Evolutionary conservation across 306 rosid species (phyloP).

Genomic region (Vigna reflexopilosa): DNA sequence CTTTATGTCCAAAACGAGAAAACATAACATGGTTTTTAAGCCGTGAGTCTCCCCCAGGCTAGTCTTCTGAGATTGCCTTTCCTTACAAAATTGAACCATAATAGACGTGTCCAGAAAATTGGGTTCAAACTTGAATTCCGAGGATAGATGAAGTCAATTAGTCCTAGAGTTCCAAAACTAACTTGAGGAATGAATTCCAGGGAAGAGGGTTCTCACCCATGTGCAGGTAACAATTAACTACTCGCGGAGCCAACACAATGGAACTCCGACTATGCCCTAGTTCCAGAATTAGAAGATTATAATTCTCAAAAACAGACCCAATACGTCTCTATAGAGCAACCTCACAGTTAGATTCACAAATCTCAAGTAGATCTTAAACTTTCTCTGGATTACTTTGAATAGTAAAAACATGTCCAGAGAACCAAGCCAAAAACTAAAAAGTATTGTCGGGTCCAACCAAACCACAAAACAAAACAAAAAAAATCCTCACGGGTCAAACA

Average conservation of each 20-base stretch:
- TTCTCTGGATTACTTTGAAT: not conserved
- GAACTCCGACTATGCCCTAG: conserved; percentile 17
- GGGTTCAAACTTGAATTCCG: conserved; percentile 19
- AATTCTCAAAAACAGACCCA: not conserved
- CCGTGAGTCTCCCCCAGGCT: not conserved
- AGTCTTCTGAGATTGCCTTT: not conserved
- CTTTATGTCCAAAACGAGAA: not conserved
- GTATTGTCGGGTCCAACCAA: conserved; percentile 9
- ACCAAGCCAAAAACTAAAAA: conserved; percentile 17
- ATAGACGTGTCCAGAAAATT: conserved; percentile 20
- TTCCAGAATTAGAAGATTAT: not conserved
- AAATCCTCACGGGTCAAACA: not conserved
- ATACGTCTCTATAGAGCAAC: not conserved
- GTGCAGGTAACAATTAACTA: conserved; percentile 3
- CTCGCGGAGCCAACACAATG: not conserved
- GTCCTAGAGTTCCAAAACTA: conserved; percentile 5
- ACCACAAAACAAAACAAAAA: conserved; percentile 12
- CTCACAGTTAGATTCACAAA: conserved; percentile 21
- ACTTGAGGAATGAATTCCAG: not conserved
- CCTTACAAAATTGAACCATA: not conserved
- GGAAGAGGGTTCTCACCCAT: not conserved
- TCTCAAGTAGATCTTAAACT: conserved; percentile 24
- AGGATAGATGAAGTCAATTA: not conserved
- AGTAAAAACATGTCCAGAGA: not conserved
- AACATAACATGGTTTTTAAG: not conserved